Evolutionary conservation across 164 flowering plant genomes (phyloP), one percentile per base, ranked within the genome.

Genomic region (Paratinospora sagittata): DNA sequence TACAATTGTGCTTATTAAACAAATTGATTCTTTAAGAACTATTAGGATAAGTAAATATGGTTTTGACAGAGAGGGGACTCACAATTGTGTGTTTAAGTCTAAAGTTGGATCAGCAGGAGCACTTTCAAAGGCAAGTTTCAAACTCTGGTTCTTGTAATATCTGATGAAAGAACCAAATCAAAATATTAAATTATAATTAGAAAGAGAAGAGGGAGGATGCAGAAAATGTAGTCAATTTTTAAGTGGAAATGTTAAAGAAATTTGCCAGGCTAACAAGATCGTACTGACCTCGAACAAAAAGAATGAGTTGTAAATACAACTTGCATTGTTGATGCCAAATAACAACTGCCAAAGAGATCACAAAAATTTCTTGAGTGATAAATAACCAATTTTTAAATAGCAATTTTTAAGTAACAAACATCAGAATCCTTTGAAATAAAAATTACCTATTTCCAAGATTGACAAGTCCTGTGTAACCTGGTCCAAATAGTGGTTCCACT

Each of bases 61-160:
- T 47, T 3, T 10, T 19, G 65, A 65, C n/a, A 60, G 3, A 21
- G 67, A 0, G 24, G 24, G 65, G 26, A 80, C 98, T 86, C 84
- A 93, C 99, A 96, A 78, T 75, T 96, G 99, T 77, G 82, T 88
- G 72, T 96, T 92, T 72, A 96, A 82, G 80, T 96, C 97, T 39
- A 93, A 83, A 70, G 98, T 91, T 73, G 99, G 98, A 89, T 96
- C 99, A 76, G 98, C 96, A 61, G 96, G 96, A 73, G 95, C 96
- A 65, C 24, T 73, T 61, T 81, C 89, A 82, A 96, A 96, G 66
- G 97, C 91, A 62, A 0, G 43, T 77, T 85, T 89, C 78, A 96
- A 84, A 81, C 75, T 83, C 72, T 83, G 92, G 27, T 79, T 79
- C 39, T 43, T 69, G 76, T 82, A 91, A 76, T 90, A 96, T 70